Evolutionary conservation across 306 rosid species (phyloP).

Genomic region (Hippophae rhamnoides): DNA sequence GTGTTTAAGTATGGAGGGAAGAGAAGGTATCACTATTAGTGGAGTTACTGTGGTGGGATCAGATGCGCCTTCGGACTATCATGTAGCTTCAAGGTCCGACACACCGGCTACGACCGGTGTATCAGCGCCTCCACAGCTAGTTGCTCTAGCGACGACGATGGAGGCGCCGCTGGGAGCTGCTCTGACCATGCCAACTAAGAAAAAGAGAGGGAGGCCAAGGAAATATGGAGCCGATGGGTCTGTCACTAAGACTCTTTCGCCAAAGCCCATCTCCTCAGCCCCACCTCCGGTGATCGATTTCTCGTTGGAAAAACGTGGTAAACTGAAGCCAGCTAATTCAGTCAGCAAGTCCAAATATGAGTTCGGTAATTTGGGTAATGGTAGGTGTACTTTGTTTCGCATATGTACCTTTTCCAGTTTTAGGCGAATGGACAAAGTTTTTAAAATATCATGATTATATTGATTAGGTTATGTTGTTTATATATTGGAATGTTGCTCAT

Average conservation of each 20-base stretch:
- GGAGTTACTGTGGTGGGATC: conserved; percentile 98
- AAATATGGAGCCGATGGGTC: conserved; percentile 88
- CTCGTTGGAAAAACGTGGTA: conserved; percentile 77
- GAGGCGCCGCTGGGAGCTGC: conserved; percentile 10
- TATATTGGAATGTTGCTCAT: background rate
- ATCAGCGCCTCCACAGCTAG: conserved; percentile 30
- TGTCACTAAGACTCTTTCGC: conserved; percentile 65
- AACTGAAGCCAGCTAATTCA: conserved; percentile 62
- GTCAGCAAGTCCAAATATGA: conserved; percentile 70
- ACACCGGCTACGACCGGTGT: conserved; percentile 38
- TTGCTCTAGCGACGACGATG: conserved; percentile 12
- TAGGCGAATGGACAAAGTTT: background rate
- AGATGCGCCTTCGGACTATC: conserved; percentile 94
- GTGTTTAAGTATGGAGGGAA: conserved; percentile 64
- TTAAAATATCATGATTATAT: conserved; percentile 3
- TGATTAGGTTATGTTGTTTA: background rate
- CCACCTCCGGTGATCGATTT: conserved; percentile 94
- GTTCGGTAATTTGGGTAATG: conserved; percentile 70
- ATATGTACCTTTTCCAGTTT: background rate
- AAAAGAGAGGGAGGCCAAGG: conserved; percentile 94
- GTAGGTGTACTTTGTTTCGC: background rate
- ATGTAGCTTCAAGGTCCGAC: conserved; percentile 78
- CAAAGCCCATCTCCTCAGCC: conserved; percentile 84
- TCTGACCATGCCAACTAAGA: conserved; percentile 42
- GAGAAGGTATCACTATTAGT: conserved; percentile 54